phyloP scores from a whole-genome alignment of 2,329 filamentous ascomycete genomes.

The Microsporum audouinii region DNA sequence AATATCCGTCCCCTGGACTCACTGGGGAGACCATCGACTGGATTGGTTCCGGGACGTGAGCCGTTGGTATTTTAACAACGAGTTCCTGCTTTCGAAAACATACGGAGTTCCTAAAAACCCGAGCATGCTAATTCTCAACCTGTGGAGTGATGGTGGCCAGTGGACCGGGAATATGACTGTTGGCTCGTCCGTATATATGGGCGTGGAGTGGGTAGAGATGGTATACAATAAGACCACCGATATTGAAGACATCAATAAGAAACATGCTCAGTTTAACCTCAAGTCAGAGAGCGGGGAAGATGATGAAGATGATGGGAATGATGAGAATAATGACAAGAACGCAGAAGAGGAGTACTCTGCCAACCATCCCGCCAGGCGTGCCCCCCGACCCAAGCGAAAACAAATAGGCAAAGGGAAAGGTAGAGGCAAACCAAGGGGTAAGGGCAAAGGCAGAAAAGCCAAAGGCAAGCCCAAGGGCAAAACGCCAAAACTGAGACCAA shows the following conservation, averaged over 20 bases:
- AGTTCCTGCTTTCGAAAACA: conserved; percentile 22
- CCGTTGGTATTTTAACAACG: conserved; percentile 29
- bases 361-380: neutral
- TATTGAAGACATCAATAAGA: neutral
- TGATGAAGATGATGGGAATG: conserved; percentile 21
- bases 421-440: neutral
- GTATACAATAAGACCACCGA: conserved; percentile 24
- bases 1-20: conserved; percentile 29
- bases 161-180: conserved; percentile 34
- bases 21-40: conserved; percentile 31
- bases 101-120: conserved; percentile 28
- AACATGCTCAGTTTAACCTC: neutral
- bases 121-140: conserved; percentile 30
- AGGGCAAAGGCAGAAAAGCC: neutral
- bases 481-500: neutral
- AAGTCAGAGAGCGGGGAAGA: neutral
- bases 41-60: conserved; percentile 30
- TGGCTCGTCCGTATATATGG: conserved; percentile 28
- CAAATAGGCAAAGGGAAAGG: neutral
- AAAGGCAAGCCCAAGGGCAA: neutral
- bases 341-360: neutral
- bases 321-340: conserved; percentile 21
- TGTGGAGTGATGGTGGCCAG: conserved; percentile 34
- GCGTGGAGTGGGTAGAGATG: conserved; percentile 34
- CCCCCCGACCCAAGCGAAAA: neutral